Evolutionary conservation across 352 stramenopile species (phyloP).

Genomic region (Phytophthora sansomeana): DNA sequence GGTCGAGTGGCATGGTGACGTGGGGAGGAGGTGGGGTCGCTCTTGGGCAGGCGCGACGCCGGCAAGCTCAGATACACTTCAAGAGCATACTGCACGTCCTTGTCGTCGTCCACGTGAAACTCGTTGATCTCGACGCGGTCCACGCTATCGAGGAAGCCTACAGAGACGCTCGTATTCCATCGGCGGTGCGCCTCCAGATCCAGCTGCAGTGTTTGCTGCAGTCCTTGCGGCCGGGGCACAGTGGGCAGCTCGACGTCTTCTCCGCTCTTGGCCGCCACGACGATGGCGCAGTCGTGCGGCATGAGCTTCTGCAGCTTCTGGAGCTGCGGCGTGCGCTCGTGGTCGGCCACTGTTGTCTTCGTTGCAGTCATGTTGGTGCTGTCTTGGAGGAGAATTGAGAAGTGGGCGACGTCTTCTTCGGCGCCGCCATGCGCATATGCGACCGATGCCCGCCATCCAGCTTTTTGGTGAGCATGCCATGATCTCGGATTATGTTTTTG

Average conservation of each 20-base stretch:
- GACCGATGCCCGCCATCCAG: conserved; percentile 13
- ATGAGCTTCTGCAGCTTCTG: conserved; percentile 44
- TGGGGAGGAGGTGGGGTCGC: conserved; percentile 9
- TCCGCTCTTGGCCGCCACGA: conserved; percentile 24
- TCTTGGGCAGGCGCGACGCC: conserved; percentile 43
- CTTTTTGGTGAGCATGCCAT: neutral
- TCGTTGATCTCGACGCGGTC: conserved; percentile 56
- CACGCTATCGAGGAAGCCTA: conserved; percentile 55
- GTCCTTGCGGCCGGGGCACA: conserved; percentile 25
- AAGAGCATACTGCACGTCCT: conserved; percentile 47
- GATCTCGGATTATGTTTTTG: too few relatives aligned
- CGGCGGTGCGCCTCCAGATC: conserved; percentile 48
- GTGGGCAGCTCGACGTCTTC: conserved; percentile 23
- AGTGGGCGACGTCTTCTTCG: conserved; percentile 10
- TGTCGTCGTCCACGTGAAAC: conserved; percentile 25
- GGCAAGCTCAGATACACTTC: conserved; percentile 51
- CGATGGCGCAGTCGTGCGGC: conserved; percentile 40
- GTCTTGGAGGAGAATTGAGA: conserved; percentile 19
- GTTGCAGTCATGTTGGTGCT: conserved; percentile 20
- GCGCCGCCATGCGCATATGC: conserved; percentile 11
- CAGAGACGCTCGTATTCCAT: conserved; percentile 40
- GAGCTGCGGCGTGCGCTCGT: conserved; percentile 21
- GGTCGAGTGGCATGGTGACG: conserved; percentile 12
- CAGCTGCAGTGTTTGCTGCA: conserved; percentile 32
- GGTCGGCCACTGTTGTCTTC: conserved; percentile 17